Percentiles rank a stretch among this genome's conserved stretches.
Evolutionary conservation across 2,329 filamentous ascomycete species (phyloP).

Genomic region (Aphanoascus verrucosus): DNA sequence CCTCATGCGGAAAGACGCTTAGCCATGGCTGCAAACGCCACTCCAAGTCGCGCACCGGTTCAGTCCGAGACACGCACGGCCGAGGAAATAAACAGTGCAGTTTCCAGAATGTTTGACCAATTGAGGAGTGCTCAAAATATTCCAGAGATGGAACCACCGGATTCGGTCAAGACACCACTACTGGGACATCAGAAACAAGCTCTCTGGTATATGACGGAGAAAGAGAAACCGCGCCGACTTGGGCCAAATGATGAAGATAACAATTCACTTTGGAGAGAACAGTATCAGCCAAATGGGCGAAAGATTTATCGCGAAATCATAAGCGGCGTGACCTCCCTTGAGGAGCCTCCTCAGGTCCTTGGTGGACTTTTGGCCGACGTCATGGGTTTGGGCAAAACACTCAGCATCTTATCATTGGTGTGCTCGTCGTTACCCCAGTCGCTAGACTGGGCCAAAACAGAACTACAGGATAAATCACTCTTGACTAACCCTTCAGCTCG

Average conservation of each 20-base stretch:
- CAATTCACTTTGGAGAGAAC: slow-evolving; percentile 67
- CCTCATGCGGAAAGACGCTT: slow-evolving; percentile 53
- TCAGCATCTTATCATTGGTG: slow-evolving; percentile 75
- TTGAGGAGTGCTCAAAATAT: slow-evolving; percentile 66
- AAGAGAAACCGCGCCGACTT: slow-evolving; percentile 57
- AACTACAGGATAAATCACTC: slow-evolving; percentile 37
- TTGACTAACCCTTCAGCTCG: slow-evolving; percentile 19
- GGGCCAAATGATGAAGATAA: slow-evolving; percentile 50
- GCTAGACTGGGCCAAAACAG: slow-evolving; percentile 47
- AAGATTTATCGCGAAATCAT: slow-evolving; percentile 72
- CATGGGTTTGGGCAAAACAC: slow-evolving; percentile 80
- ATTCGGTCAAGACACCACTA: slow-evolving; percentile 54
- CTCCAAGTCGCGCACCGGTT: slow-evolving; percentile 20
- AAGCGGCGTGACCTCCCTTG: slow-evolving; percentile 54
- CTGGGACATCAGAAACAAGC: slow-evolving; percentile 85
- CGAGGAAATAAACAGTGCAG: slow-evolving; percentile 77
- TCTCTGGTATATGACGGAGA: slow-evolving; percentile 70
- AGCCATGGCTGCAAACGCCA: slow-evolving; percentile 16
- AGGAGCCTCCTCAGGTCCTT: slow-evolving; percentile 54
- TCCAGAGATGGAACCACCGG: slow-evolving; percentile 57
- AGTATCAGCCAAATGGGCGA: slow-evolving; percentile 46
- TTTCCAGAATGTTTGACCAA: slow-evolving; percentile 78
- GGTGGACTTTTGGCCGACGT: slow-evolving; percentile 73
- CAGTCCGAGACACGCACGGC: slow-evolving; percentile 51
- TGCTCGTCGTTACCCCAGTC: slow-evolving; percentile 55